phyloP scores from a whole-genome alignment of 345 rosid species.

The Physaria fendleri region DNA sequence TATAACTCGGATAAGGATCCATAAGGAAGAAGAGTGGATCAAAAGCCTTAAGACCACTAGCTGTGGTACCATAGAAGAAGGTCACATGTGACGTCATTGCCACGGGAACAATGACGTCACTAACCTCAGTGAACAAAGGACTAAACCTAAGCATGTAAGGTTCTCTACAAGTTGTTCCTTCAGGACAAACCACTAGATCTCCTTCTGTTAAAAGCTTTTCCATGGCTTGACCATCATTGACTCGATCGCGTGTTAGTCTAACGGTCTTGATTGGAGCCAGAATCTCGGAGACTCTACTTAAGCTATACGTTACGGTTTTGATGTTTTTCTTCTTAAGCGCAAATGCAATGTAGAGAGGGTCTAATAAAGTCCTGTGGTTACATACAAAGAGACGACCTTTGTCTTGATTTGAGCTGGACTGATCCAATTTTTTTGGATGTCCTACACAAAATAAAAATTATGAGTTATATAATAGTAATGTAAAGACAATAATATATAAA shows the following conservation, averaged over 20 bases:
- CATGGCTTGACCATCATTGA: slow-evolving; percentile 43
- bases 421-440: too few species aligned
- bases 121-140: slow-evolving; percentile 60
- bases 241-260: slow-evolving; percentile 49
- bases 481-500: too few species aligned
- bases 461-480: too few species aligned
- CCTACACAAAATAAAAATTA: too few species aligned
- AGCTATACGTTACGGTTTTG: slow-evolving; percentile 72
- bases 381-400: slow-evolving; percentile 54
- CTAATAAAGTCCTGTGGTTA: slow-evolving; percentile 70
- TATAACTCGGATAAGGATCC: slow-evolving; percentile 53
- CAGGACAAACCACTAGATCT: slow-evolving; percentile 70
- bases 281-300: slow-evolving; percentile 59
- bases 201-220: slow-evolving; percentile 39
- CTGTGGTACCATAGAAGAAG: slow-evolving; percentile 75
- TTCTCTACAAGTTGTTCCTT: slow-evolving; percentile 86
- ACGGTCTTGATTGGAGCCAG: slow-evolving; percentile 66
- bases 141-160: slow-evolving; percentile 69
- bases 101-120: slow-evolving; percentile 52
- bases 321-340: slow-evolving; percentile 36
- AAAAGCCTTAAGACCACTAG: slow-evolving; percentile 58
- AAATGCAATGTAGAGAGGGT: slow-evolving; percentile 58
- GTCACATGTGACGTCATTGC: slow-evolving; percentile 42
- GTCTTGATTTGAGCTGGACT: background rate
- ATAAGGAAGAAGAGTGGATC: slow-evolving; percentile 64